These are phyloP conservation scores for Coemansia sp. DNA, from an alignment of 192 early-diverging fungal genomes.

Conservation along the genomic window DNA sequence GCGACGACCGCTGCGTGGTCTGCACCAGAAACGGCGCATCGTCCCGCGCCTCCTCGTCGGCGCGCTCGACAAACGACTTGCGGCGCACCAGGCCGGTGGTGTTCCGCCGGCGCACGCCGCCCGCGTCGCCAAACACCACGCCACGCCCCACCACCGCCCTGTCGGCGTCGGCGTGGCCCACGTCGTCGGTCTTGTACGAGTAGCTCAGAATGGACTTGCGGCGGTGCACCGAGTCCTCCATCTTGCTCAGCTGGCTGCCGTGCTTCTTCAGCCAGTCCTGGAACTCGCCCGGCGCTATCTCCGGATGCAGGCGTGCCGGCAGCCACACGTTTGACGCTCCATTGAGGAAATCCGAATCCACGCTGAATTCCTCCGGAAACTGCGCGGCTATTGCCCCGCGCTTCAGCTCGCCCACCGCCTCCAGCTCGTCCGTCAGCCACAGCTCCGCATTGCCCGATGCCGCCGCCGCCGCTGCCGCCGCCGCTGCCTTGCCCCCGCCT, in stretches of 20 bases:
- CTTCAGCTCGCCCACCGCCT: conserved; percentile 51
- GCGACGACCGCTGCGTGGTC: conserved; percentile 37
- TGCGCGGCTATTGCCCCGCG: conserved; percentile 48
- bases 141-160: neutral
- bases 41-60: conserved; percentile 22
- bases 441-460: conserved; percentile 1
- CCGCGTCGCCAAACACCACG: neutral
- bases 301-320: conserved; percentile 55
- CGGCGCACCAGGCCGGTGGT: conserved; percentile 36
- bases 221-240: conserved; percentile 38
- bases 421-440: conserved; percentile 43
- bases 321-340: conserved; percentile 51
- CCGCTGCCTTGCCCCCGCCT: neutral
- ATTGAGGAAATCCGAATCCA: conserved; percentile 43
- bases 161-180: neutral
- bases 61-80: conserved; percentile 43
- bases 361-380: conserved; percentile 53
- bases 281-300: conserved; percentile 55
- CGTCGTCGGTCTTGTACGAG: conserved; percentile 28
- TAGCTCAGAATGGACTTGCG: conserved; percentile 50
- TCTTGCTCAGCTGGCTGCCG: conserved; percentile 38
- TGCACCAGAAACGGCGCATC: conserved; percentile 47
- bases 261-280: conserved; percentile 51
- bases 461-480: neutral
- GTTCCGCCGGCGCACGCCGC: conserved; percentile 25